Evolutionary conservation across 163 green algal species (phyloP).

Genomic region (Scenedesmus sp.): DNA sequence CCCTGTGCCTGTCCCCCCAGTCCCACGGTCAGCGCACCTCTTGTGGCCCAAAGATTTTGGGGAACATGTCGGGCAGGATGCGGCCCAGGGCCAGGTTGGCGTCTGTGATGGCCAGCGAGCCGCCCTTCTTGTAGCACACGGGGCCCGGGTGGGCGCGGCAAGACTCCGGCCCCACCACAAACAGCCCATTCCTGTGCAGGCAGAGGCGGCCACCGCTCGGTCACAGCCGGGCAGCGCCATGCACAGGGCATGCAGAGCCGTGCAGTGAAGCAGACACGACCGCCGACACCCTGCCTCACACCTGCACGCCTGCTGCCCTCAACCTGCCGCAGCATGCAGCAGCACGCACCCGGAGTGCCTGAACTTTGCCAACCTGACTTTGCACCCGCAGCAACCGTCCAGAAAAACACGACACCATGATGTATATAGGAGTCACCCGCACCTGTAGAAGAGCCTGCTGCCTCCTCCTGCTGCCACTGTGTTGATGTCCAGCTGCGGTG

Average conservation of each 20-base stretch:
- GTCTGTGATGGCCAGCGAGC: slow-evolving; percentile 95
- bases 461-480: slow-evolving; percentile 98
- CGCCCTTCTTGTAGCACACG: slow-evolving; percentile 96
- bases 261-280: not conserved
- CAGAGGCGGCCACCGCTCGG: not conserved
- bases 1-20: not conserved
- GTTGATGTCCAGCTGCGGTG: slow-evolving; percentile 99
- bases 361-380: no score
- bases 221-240: not conserved
- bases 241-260: slow-evolving; percentile 39
- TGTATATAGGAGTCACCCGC: not conserved
- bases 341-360: no score
- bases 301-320: not conserved
- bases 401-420: not conserved
- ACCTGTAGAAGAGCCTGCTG: slow-evolving; percentile 88
- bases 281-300: not conserved
- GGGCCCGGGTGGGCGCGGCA: slow-evolving; percentile 95
- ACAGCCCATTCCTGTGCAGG: slow-evolving; percentile 62
- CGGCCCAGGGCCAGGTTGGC: slow-evolving; percentile 96
- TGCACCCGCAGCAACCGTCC: no score
- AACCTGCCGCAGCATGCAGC: not conserved
- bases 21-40: slow-evolving; percentile 64
- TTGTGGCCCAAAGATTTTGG: slow-evolving; percentile 95
- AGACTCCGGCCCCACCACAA: slow-evolving; percentile 94
- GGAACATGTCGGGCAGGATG: slow-evolving; percentile 97